Evolutionary conservation across 345 rosid genomes (phyloP).

Genomic region (Litchi chinensis): DNA sequence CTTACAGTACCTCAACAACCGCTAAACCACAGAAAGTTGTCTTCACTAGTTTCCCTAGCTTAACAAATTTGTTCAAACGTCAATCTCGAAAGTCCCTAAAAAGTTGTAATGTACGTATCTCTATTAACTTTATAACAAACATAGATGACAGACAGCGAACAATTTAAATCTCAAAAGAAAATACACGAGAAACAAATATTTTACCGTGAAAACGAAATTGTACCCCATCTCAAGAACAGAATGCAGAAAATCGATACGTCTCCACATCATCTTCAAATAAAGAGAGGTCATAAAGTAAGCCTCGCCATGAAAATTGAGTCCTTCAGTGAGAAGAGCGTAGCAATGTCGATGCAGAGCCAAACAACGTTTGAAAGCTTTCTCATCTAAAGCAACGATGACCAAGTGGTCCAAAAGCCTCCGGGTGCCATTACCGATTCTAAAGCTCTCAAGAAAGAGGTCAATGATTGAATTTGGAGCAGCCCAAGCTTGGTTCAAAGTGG

Average conservation of each 20-base stretch:
- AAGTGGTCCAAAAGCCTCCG: conserved; percentile 60
- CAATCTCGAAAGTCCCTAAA: background rate
- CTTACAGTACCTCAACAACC: background rate
- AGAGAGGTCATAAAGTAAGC: conserved; percentile 83
- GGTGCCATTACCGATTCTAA: conserved; percentile 63
- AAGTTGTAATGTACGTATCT: background rate
- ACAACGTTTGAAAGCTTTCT: conserved; percentile 67
- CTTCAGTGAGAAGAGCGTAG: conserved; percentile 66
- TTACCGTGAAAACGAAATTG: conserved; percentile 88
- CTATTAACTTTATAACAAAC: background rate
- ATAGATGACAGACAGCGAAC: background rate
- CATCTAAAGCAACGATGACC: conserved; percentile 78
- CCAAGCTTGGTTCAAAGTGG: conserved; percentile 90
- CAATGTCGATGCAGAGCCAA: conserved; percentile 58
- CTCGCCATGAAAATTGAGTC: conserved; percentile 65
- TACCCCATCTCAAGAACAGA: conserved; percentile 86
- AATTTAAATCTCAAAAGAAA: background rate
- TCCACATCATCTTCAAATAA: conserved; percentile 97
- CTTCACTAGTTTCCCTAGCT: background rate
- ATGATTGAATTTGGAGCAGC: conserved; percentile 61
- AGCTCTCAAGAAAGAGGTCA: conserved; percentile 83
- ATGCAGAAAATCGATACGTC: conserved; percentile 72
- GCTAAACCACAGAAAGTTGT: background rate
- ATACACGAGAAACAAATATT: background rate
- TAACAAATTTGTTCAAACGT: background rate